Conservation (phyloP, 2,329 filamentous ascomycete species). For the Aureobasidium sp. region DNA sequence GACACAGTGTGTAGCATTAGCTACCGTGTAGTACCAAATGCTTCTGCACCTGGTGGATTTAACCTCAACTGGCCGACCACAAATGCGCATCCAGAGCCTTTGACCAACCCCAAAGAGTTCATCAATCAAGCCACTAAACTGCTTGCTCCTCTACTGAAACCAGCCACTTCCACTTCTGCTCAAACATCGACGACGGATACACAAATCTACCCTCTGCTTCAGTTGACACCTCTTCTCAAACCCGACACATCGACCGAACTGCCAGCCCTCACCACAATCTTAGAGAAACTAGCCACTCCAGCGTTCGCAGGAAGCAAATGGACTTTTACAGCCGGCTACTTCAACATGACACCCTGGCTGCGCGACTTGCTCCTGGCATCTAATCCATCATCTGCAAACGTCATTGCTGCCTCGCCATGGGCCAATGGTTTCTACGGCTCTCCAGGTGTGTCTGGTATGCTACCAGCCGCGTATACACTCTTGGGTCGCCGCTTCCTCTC, state of each 20-base stretch:
- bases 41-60: constrained; percentile 35
- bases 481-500: constrained; percentile 75
- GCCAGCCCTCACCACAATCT: constrained; percentile 66
- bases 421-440: constrained; percentile 95
- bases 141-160: constrained; percentile 58
- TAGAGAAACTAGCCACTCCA: constrained; percentile 57
- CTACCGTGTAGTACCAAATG: constrained; percentile 61
- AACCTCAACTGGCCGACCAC: constrained; percentile 61
- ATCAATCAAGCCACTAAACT: constrained; percentile 58
- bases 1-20: constrained; percentile 69
- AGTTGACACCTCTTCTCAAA: constrained; percentile 75
- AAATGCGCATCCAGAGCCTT: constrained; percentile 67
- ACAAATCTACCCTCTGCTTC: constrained; percentile 74
- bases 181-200: constrained; percentile 48
- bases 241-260: constrained; percentile 82
- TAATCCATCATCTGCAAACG: constrained; percentile 60
- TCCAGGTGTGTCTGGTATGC: constrained; percentile 76
- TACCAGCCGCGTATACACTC: constrained; percentile 86
- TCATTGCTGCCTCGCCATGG: constrained; percentile 85
- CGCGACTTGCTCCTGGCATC: constrained; percentile 71
- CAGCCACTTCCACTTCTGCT: constrained; percentile 17
- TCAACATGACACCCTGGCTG: constrained; percentile 85
- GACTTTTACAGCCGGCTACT: constrained; percentile 98
- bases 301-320: constrained; percentile 64
- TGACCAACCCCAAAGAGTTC: constrained; percentile 61